Evolutionary conservation across 768 basidiomycete species (phyloP), one percentile per base, ranked within the genome.

Genomic region (Thelephora aurantiotincta): DNA sequence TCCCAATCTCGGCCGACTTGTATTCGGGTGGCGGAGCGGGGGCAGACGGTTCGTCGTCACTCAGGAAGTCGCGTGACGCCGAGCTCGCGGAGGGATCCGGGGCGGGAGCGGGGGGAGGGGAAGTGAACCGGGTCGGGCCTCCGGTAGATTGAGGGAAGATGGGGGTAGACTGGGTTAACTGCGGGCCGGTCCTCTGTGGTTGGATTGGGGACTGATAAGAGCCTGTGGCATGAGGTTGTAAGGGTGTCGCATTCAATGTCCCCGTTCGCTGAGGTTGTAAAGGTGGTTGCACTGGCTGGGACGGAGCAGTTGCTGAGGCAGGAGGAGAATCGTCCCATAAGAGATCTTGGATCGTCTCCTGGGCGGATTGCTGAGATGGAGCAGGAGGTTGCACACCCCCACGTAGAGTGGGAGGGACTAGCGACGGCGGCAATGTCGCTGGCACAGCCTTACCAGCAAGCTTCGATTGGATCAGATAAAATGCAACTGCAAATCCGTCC

Each of bases 401-500:
- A 22, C 92, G 82, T 68, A 86, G 70, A 1, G 83, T 78, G 2
- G 92, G 93, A 6, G 96, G 96, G 5, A 96, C 61, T 42, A 98
- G 69, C 33, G 78, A 73, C 34, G 62, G 64, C 3, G 91, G 89
- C 23, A 99, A 68, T n/a, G 63, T 59, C 0, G 69, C 56, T 0
- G 90, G 89, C 41, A 96, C 64, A 2, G 85, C 81, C 51, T 77
- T 78, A 14, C 94, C 92, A 6, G 75, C 71, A 7, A 96, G 65
- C 62, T 82, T 90, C 57, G 74, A 75, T 63, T 88, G 86, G 56
- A 99, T 97, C 33, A 99, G 73, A 64, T 94, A 77, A 78, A 93
- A 78, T 3, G 92, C 96, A 41, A 98, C 82, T 6, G 96, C 94
- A 62, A 99, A 98, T 12, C 91, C 89, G 44, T 97, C 93, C 46